Percentiles rank a stretch among this genome's conserved stretches.
Evolutionary conservation across 2,329 filamentous ascomycete genomes (phyloP).

Genomic region (Pestalotiopsis sp.): DNA sequence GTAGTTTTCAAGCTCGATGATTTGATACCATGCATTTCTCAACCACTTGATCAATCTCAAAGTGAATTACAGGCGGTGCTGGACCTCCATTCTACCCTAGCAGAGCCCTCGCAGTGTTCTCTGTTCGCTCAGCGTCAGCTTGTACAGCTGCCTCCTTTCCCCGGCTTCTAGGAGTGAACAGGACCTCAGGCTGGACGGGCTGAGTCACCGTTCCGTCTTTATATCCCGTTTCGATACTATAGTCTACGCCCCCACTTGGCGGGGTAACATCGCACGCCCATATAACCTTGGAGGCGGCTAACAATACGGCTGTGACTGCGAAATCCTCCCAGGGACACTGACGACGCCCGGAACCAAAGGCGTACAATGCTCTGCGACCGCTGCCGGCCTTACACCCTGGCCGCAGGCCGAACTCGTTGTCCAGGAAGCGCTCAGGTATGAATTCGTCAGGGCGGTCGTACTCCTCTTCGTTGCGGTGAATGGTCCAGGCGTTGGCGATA

Average conservation of each 20-base stretch:
- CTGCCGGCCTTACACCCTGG: neutral
- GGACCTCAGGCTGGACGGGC: too few species aligned
- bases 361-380: constrained; percentile 2
- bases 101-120: too few species aligned
- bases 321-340: constrained; percentile 12
- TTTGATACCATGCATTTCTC: too few species aligned
- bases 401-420: constrained; percentile 9
- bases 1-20: too few species aligned
- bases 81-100: too few species aligned
- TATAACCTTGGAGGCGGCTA: constrained; percentile 9
- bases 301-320: constrained; percentile 9
- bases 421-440: constrained; percentile 10
- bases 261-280: constrained; percentile 11
- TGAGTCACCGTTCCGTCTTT: too few species aligned
- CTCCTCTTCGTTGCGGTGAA: constrained; percentile 8
- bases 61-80: too few species aligned
- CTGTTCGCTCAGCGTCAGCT: too few species aligned
- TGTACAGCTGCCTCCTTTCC: too few species aligned
- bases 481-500: constrained; percentile 11
- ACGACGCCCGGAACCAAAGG: constrained; percentile 11
- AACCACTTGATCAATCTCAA: too few species aligned
- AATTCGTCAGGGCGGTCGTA: constrained; percentile 11
- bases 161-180: too few species aligned
- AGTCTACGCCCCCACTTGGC: neutral
- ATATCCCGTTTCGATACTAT: too few species aligned